Conservation (phyloP, 768 basidiomycete genomes). For the Lactarius hatsudake region DNA sequence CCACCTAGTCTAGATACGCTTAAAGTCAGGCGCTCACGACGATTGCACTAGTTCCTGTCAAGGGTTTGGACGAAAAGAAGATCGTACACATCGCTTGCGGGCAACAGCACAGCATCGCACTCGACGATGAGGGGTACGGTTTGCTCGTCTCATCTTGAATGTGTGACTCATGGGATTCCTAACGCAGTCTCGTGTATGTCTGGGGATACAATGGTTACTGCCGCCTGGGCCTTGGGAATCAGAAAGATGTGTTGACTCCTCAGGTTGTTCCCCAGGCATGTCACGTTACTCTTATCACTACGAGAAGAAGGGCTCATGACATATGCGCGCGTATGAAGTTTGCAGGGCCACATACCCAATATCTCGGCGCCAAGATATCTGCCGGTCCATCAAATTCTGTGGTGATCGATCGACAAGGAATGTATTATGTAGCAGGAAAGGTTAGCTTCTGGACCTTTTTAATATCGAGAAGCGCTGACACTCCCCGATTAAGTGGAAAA, state of each 20-base stretch:
- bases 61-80: conserved; percentile 70
- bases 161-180: conserved; percentile 1
- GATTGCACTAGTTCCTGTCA: conserved; percentile 57
- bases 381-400: conserved; percentile 86
- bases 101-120: conserved; percentile 80
- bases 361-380: conserved; percentile 58
- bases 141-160: not conserved
- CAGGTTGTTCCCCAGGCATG: conserved; percentile 77
- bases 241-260: conserved; percentile 76
- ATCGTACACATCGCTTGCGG: conserved; percentile 84
- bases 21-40: conserved; percentile 24
- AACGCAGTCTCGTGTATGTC: conserved; percentile 64
- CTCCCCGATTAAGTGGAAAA: conserved; percentile 70
- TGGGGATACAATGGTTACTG: conserved; percentile 94
- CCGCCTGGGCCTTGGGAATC: conserved; percentile 83
- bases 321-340: conserved; percentile 48
- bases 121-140: conserved; percentile 71
- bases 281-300: not conserved
- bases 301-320: not conserved
- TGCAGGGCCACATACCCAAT: conserved; percentile 62
- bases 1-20: not conserved
- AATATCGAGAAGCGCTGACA: not conserved
- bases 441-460: conserved; percentile 34
- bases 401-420: conserved; percentile 78
- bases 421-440: conserved; percentile 87